Evolutionary conservation across 768 basidiomycete species (phyloP), one percentile per base, ranked within the genome.

Genomic region (Coprinopsis marcescibilis): DNA sequence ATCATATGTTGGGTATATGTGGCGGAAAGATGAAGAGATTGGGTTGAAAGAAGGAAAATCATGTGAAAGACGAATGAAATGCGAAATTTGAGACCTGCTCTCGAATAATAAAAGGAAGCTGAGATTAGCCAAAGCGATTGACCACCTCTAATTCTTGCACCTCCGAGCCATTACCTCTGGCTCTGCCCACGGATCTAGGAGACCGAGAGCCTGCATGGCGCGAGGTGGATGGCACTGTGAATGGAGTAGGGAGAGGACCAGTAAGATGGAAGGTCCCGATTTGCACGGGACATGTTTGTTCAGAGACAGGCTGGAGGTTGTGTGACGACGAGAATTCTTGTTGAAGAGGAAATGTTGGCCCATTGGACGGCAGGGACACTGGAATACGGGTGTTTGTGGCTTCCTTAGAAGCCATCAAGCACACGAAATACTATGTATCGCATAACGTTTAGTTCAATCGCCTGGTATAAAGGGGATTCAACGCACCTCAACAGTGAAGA

Each of bases 401-500:
- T 20, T 8, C 6, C 19, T 7, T 19, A 11, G 49, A 52, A 11
- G 56, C 48, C 41, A 55, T 36, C 23, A 55, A 24, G 37, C 53
- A 49, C 6, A 54, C 48, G 12, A 21, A 30, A 36, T 58, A 58
- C 57, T 58, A 25, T 2, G 30, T 15, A 35, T 13, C 11, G 13
- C 14, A 24, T 50, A 13, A 27, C 11, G 10, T 25, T 37, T 37
- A 37, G 36, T 37, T 26, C 3, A 42, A 8, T 34, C 30, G 12
- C 23, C 15, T 17, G 12, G 17, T 29, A 14, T 24, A 2, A 23
- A 40, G 12, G 10, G 17, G 6, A 45, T 13, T 6, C 20, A 15
- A 46, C 55, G 3, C 13, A 59, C 57, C 46, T 56, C 52, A 33
- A 59, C 38, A 3, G 25, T 43, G 12, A 56, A 49, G 3, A 34